Base-by-base conservation (phyloP, 2,329 filamentous ascomycete genomes). In the Calonectria hongkongensis region DNA sequence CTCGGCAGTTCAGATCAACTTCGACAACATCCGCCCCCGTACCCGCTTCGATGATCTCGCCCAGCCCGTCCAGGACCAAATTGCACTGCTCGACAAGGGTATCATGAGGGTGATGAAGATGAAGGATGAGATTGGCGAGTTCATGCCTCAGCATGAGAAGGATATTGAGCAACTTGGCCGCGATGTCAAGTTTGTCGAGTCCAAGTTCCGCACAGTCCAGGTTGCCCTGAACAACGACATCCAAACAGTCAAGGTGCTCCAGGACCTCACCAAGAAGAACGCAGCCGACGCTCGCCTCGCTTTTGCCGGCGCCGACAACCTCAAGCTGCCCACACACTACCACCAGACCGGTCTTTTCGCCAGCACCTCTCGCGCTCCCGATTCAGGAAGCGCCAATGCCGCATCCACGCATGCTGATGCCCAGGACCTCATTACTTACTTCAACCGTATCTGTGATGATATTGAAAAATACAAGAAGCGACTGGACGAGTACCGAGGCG, bases 1-100 rank as follows among this genome's bases (percentile, higher is more conserved):
- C 18, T 92, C 93, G 0, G 94, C 94, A 21, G 93, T 95, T 21
- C 93, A 94, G 79, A 94, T 98, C 79, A 94, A 97, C 83, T 85
- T 94, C 66, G 91, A 91, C 78, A 94, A 94, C 81, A 88, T 98
- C 73, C 92, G 95, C 66, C 93, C 94, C 18, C 98, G 96, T 0
- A 98, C 95, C 4, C 94, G 97, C 74, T 98, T 97, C 87, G 95
- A 95, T 81, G 96, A 98, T 83, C 92, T 98, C 33, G 92, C 94
- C 73, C 94, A 96, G 76, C 92, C 94, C 36, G 87, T 98, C 18
- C 95, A 98, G 81, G 91, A 92, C 74, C 87, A 95, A 76, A 94
- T 99, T 74, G 91, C 94, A 74, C 85, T 88, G 12, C 91, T 98
- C 75, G 96, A 99, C 84, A 90, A 91, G 71, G 91, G 93, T 75